Conservation (phyloP, 169 alveolate species). For the Cryptosporidium felis region DNA sequence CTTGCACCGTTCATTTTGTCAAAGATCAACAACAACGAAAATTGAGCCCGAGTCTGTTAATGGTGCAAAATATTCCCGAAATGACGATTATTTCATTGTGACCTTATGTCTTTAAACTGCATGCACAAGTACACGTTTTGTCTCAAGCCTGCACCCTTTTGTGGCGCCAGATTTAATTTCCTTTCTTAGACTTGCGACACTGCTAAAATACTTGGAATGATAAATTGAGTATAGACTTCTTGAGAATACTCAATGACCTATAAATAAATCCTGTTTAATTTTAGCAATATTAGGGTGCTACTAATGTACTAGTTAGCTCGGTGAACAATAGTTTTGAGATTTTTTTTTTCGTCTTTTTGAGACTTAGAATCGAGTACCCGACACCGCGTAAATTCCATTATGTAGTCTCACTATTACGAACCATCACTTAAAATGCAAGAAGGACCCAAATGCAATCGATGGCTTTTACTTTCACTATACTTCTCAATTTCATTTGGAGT, state of each 20-base stretch:
- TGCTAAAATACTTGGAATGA: too few relatives aligned
- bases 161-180: conserved; percentile 38
- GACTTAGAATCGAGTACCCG: background rate
- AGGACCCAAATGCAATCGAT: conserved; percentile 45
- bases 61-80: conserved; percentile 47
- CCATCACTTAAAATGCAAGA: conserved; percentile 36
- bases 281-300: too few relatives aligned
- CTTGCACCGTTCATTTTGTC: conserved; percentile 60
- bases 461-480: conserved; percentile 41
- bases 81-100: background rate
- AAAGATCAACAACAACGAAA: background rate
- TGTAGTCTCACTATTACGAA: background rate
- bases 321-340: too few relatives aligned
- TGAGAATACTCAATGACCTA: too few relatives aligned
- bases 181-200: too few relatives aligned
- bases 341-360: background rate
- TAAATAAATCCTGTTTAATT: too few relatives aligned
- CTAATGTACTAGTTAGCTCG: too few relatives aligned
- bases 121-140: conserved; percentile 69
- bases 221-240: too few relatives aligned
- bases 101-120: conserved; percentile 50
- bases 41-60: conserved; percentile 30
- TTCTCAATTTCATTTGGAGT: conserved; percentile 53
- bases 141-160: conserved; percentile 62
- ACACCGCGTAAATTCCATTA: conserved; percentile 55